A percentile compares a stretch with the other conserved stretches of the same genome.
phyloP scores from a whole-genome alignment of 768 basidiomycete genomes.

The Rhodotorula taiwanensis region DNA sequence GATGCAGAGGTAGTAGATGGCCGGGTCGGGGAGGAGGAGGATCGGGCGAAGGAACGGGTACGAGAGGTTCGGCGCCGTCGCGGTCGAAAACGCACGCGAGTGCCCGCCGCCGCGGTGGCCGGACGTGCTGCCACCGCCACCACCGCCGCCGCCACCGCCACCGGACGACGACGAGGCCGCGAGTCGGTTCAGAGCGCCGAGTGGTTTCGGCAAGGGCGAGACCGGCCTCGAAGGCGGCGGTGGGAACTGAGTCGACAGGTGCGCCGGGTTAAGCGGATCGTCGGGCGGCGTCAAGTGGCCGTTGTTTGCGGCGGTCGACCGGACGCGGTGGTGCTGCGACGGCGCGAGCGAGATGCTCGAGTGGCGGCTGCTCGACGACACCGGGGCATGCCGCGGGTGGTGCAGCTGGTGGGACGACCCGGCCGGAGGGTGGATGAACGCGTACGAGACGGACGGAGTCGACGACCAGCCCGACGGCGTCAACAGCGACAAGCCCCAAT shows the following conservation, averaged over 20 bases:
- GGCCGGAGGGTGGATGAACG: conserved; percentile 9
- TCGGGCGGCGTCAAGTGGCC: neutral
- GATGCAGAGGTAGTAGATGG: conserved; percentile 73
- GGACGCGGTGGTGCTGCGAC: neutral
- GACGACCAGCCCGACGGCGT: conserved; percentile 45
- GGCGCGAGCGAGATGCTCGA: neutral
- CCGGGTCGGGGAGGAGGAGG: conserved; percentile 69
- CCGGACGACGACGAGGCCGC: too few species aligned
- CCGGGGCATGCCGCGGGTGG: neutral
- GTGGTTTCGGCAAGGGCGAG: neutral
- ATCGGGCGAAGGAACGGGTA: conserved; percentile 59
- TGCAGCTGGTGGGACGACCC: neutral
- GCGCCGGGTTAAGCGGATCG: neutral
- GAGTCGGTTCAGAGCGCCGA: too few species aligned
- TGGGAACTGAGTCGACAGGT: conserved; percentile 9
- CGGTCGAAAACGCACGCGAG: conserved; percentile 32
- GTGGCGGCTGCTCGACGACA: neutral
- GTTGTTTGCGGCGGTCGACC: neutral
- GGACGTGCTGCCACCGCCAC: too few species aligned
- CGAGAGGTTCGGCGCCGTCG: conserved; percentile 40
- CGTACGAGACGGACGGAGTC: conserved; percentile 16
- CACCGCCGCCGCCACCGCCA: too few species aligned
- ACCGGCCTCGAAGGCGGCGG: conserved; percentile 24
- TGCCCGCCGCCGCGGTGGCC: neutral
- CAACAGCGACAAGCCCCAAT: conserved; percentile 86